These are phyloP conservation scores for Cutaneotrichosporon arboriforme DNA, from an alignment of 1,284 basidiomycete species.

Conservation along the genomic window DNA sequence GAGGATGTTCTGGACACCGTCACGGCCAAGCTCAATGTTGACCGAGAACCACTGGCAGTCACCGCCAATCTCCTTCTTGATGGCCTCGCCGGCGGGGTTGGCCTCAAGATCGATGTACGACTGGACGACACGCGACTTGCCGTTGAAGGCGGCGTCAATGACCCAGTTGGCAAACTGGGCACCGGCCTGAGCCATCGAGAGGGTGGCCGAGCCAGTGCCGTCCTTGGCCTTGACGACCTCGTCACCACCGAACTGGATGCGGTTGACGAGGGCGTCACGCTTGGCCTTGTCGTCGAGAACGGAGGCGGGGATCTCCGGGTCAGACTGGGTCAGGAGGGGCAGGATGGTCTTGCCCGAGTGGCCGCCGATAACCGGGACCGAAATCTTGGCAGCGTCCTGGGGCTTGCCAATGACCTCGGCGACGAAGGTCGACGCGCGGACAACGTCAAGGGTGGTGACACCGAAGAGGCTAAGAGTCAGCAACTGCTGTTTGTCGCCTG, in stretches of 20 bases:
- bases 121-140: slow-evolving; percentile 78
- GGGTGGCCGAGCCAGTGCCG: slow-evolving; percentile 80
- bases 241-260: slow-evolving; percentile 89
- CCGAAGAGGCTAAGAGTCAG: slow-evolving; percentile 53
- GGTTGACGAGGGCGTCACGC: slow-evolving; percentile 65
- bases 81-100: slow-evolving; percentile 45
- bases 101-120: slow-evolving; percentile 75
- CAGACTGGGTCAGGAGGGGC: slow-evolving; percentile 80
- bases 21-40: slow-evolving; percentile 72
- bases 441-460: slow-evolving; percentile 96
- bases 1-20: slow-evolving; percentile 54
- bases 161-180: slow-evolving; percentile 81
- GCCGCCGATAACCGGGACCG: slow-evolving; percentile 86
- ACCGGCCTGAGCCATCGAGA: slow-evolving; percentile 91
- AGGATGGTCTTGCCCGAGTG: slow-evolving; percentile 96
- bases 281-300: slow-evolving; percentile 55
- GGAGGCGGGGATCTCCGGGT: slow-evolving; percentile 42
- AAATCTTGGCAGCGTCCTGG: slow-evolving; percentile 58
- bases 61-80: slow-evolving; percentile 49
- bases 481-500: too few relatives aligned
- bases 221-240: slow-evolving; percentile 60
- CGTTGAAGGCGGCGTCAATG: slow-evolving; percentile 70
- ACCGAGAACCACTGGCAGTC: slow-evolving; percentile 80
- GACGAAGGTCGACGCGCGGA: slow-evolving; percentile 90
- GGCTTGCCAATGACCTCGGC: slow-evolving; percentile 64